phyloP scores from a whole-genome alignment of 1,284 basidiomycete genomes.

The Tylopilus sp. region DNA sequence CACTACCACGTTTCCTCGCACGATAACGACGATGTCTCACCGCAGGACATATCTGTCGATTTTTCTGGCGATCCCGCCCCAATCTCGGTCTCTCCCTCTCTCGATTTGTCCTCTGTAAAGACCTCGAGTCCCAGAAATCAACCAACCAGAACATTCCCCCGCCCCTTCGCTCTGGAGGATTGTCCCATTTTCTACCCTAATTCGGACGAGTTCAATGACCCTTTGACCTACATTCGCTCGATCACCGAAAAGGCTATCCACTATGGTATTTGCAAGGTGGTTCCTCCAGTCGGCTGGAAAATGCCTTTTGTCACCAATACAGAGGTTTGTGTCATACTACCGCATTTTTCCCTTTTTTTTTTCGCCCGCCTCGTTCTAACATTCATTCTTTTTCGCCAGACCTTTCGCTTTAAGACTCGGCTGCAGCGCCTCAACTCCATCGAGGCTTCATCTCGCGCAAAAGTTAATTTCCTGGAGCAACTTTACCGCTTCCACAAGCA shows the following conservation, averaged over 20 bases:
- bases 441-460: slow-evolving; percentile 94
- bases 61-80: slow-evolving; percentile 49
- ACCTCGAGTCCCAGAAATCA: slow-evolving; percentile 51
- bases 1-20: slow-evolving; percentile 58
- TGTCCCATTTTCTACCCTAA: slow-evolving; percentile 91
- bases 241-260: slow-evolving; percentile 73
- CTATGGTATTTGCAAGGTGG: slow-evolving; percentile 94
- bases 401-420: slow-evolving; percentile 93
- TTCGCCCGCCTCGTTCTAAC: slow-evolving; percentile 20
- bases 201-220: slow-evolving; percentile 87
- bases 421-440: slow-evolving; percentile 95
- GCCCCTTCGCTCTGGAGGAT: slow-evolving; percentile 85
- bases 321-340: slow-evolving; percentile 51
- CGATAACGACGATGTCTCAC: slow-evolving; percentile 44
- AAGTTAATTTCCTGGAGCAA: slow-evolving; percentile 96
- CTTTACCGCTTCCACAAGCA: slow-evolving; percentile 91
- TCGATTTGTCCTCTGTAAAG: slow-evolving; percentile 71
- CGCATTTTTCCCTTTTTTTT: slow-evolving; percentile 30
- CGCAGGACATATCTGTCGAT: slow-evolving; percentile 42
- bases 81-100: slow-evolving; percentile 54
- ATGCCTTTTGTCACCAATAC: slow-evolving; percentile 98
- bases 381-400: slow-evolving; percentile 44
- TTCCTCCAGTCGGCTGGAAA: slow-evolving; percentile 91
- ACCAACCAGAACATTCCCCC: slow-evolving; percentile 39
- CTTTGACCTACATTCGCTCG: slow-evolving; percentile 91